Conservation (phyloP, 208 protist species). For the Wallacemonas sp. region DNA sequence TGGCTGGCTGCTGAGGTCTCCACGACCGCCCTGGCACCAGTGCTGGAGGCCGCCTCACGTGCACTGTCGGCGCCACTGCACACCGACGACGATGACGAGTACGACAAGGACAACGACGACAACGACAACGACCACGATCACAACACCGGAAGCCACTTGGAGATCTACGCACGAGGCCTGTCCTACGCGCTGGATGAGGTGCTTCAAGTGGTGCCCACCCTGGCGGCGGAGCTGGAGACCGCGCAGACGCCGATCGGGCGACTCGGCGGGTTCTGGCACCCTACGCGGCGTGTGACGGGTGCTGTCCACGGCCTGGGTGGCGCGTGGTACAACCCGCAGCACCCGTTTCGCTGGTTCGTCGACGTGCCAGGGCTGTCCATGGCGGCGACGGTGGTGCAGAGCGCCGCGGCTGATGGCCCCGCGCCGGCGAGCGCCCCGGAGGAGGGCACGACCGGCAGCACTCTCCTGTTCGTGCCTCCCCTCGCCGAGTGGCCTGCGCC, state of each 20-base stretch:
- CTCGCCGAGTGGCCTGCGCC: slow-evolving; percentile 10
- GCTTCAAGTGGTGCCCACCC: slow-evolving; percentile 1
- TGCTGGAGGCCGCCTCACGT: slow-evolving; percentile 1
- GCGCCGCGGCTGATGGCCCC: background rate
- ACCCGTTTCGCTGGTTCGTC: slow-evolving; percentile 21
- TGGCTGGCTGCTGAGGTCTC: background rate
- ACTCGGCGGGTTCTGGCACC: slow-evolving; percentile 18
- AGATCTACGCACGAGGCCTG: too few relatives aligned
- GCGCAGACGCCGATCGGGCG: background rate
- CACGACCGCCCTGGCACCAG: background rate
- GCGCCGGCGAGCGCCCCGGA: slow-evolving; percentile 1
- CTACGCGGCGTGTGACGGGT: background rate
- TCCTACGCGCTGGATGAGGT: background rate
- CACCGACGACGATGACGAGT: slow-evolving; percentile 11
- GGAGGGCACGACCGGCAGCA: slow-evolving; percentile 18
- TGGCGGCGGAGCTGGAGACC: background rate
- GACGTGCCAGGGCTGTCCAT: slow-evolving; percentile 45
- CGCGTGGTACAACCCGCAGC: slow-evolving; percentile 9
- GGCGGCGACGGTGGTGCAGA: slow-evolving; percentile 36
- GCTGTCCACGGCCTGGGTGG: background rate
- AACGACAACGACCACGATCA: too few relatives aligned
- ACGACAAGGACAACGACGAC: too few relatives aligned
- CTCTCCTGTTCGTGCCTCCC: slow-evolving; percentile 19
- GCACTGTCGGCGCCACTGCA: slow-evolving; percentile 6
- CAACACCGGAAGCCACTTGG: too few relatives aligned